These are phyloP conservation scores for Colletotrichum sp. DNA, from an alignment of 2,329 filamentous ascomycete species.

Conservation along the genomic window DNA sequence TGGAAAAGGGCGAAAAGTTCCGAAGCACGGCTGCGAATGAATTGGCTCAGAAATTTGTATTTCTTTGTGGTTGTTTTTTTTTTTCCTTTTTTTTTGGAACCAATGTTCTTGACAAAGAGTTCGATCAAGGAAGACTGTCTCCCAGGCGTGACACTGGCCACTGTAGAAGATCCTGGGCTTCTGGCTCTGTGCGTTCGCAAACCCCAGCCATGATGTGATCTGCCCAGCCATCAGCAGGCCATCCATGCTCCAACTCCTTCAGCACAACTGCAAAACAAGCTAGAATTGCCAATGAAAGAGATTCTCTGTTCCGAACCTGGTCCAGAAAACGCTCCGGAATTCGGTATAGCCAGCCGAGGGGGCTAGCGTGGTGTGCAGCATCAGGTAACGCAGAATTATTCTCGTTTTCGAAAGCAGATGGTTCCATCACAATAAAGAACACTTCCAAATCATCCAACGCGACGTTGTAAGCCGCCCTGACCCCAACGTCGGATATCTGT, in stretches of 20 bases:
- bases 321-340: not conserved
- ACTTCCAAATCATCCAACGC: not conserved
- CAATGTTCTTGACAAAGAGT: not conserved
- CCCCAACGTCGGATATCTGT: not conserved
- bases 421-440: not conserved
- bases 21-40: not conserved
- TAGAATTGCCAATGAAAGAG: not conserved
- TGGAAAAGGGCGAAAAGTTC: not conserved
- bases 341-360: not conserved
- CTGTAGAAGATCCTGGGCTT: not conserved
- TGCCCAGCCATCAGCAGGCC: not conserved
- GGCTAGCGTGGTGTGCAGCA: not conserved
- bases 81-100: not conserved
- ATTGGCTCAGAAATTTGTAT: not conserved
- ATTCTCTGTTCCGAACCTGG: not conserved
- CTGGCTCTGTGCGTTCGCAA: not conserved
- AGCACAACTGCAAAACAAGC: not conserved
- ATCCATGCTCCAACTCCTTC: not conserved
- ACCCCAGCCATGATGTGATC: not conserved
- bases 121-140: fast-evolving
- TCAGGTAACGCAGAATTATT: not conserved
- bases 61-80: too few relatives aligned
- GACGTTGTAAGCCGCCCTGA: not conserved
- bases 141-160: not conserved
- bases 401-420: not conserved